These are phyloP conservation scores for Linderniella brevidens DNA, from an alignment of 257 asterid species.

Conservation along the genomic window DNA sequence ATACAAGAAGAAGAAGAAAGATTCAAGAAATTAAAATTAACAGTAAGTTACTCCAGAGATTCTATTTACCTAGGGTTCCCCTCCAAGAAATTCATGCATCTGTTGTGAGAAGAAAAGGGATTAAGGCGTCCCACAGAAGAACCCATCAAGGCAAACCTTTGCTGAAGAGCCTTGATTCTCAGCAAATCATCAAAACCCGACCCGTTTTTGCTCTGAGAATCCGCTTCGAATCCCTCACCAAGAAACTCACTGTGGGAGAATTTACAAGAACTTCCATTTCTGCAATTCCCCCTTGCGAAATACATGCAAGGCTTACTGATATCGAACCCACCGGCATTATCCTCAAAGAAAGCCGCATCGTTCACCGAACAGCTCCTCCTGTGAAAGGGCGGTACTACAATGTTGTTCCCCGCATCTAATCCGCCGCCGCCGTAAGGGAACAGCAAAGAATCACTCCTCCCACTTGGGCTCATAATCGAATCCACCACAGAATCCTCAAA, in stretches of 20 bases:
- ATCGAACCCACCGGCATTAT: constrained; percentile 14
- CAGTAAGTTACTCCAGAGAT: constrained; percentile 8
- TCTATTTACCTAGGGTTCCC: constrained; percentile 46
- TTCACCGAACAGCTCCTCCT: constrained; percentile 75
- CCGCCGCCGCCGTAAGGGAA: constrained; percentile 22
- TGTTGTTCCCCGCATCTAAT: constrained; percentile 7
- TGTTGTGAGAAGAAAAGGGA: constrained; percentile 26
- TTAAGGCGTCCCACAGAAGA: constrained; percentile 36
- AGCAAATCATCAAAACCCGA: constrained; percentile 51
- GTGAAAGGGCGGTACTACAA: constrained; percentile 20
- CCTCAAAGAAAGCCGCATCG: constrained; percentile 58
- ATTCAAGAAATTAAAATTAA: constrained; percentile 2
- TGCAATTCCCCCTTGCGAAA: constrained; percentile 75
- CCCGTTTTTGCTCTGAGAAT: constrained; percentile 13
- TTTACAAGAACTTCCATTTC: constrained; percentile 64
- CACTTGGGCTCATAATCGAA: constrained; percentile 70
- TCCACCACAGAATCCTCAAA: constrained; percentile 48
- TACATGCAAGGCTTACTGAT: constrained; percentile 80
- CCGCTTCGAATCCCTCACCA: constrained; percentile 23
- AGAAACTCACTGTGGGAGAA: constrained; percentile 35
- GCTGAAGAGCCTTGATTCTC: constrained; percentile 71
- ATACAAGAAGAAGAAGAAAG: background rate
- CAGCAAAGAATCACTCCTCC: constrained; percentile 60
- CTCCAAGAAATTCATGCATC: constrained; percentile 39
- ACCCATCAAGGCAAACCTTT: constrained; percentile 48